phyloP scores from a whole-genome alignment of 2,329 filamentous ascomycete species.

The Pseudogymnoascus sp. region DNA sequence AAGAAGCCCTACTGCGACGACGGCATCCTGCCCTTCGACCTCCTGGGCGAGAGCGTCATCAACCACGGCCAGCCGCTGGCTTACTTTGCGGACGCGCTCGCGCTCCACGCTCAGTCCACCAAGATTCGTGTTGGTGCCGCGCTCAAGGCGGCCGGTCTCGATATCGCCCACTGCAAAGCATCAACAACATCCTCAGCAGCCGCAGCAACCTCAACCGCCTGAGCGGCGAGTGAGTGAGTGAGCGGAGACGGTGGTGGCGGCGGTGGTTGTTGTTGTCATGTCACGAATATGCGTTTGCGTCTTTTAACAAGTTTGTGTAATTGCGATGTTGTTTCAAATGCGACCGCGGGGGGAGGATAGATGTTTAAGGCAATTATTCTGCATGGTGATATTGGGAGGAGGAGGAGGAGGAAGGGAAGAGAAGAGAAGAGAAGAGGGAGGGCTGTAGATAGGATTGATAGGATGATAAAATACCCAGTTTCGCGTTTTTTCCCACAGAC shows the following conservation, averaged over 20 bases:
- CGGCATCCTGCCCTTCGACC: constrained; percentile 43
- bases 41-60: constrained; percentile 41
- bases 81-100: constrained; percentile 34
- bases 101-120: neutral
- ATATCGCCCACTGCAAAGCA: too few relatives aligned
- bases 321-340: too few relatives aligned
- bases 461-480: constrained; percentile 2
- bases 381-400: neutral
- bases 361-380: too few relatives aligned
- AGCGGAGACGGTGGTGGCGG: neutral
- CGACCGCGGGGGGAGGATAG: too few relatives aligned
- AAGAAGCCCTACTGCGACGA: constrained; percentile 17
- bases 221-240: neutral
- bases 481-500: neutral
- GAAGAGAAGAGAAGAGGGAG: neutral
- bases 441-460: neutral
- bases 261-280: neutral
- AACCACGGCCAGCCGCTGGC: constrained; percentile 42
- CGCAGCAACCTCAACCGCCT: too few relatives aligned
- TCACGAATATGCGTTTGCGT: neutral
- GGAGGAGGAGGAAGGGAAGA: neutral
- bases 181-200: too few relatives aligned
- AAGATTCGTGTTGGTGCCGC: neutral
- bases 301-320: neutral
- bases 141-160: too few relatives aligned